Conservation (phyloP, 2,329 filamentous ascomycete genomes). For the Aspergillus ochraceoroseus region DNA sequence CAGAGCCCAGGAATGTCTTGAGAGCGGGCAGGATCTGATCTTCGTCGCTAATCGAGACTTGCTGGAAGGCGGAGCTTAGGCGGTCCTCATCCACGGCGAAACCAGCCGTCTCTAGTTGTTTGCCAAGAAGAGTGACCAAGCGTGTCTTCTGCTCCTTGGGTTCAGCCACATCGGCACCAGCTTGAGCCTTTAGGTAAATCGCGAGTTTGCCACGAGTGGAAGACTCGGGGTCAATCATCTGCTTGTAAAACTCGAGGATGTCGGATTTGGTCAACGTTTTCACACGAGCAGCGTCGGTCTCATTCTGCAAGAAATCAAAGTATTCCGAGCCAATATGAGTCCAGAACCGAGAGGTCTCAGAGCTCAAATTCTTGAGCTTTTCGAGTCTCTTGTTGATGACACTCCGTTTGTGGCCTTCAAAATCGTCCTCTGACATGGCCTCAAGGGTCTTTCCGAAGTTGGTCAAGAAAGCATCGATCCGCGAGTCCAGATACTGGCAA, state of each 20-base stretch:
- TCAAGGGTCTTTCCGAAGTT: slow-evolving; percentile 62
- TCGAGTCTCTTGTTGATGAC: slow-evolving; percentile 81
- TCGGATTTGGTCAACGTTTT: slow-evolving; percentile 71
- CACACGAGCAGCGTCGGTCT: slow-evolving; percentile 70
- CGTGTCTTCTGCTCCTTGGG: slow-evolving; percentile 44
- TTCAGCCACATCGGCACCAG: slow-evolving; percentile 43
- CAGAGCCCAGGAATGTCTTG: slow-evolving; percentile 48
- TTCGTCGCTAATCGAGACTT: slow-evolving; percentile 45
- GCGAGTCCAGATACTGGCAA: slow-evolving; percentile 74
- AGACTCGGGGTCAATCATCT: slow-evolving; percentile 71
- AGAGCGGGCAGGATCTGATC: slow-evolving; percentile 50
- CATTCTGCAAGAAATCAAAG: slow-evolving; percentile 82
- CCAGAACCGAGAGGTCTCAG: slow-evolving; percentile 81
- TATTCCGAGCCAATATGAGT: slow-evolving; percentile 76
- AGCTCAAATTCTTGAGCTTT: slow-evolving; percentile 84
- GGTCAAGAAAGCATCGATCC: slow-evolving; percentile 79
- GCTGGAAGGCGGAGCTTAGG: slow-evolving; percentile 44
- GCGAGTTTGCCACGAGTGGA: slow-evolving; percentile 71
- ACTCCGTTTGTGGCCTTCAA: slow-evolving; percentile 86
- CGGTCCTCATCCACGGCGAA: slow-evolving; percentile 42
- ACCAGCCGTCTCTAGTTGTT: slow-evolving; percentile 48
- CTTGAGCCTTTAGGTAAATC: slow-evolving; percentile 75
- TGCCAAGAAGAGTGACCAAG: slow-evolving; percentile 41
- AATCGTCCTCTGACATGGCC: slow-evolving; percentile 75
- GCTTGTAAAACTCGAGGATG: slow-evolving; percentile 71